A percentile compares a stretch with the other conserved stretches of the same genome.
Evolutionary conservation across 202 grass and related monocot genomes (phyloP).

Genomic region (Zizania palustris): DNA sequence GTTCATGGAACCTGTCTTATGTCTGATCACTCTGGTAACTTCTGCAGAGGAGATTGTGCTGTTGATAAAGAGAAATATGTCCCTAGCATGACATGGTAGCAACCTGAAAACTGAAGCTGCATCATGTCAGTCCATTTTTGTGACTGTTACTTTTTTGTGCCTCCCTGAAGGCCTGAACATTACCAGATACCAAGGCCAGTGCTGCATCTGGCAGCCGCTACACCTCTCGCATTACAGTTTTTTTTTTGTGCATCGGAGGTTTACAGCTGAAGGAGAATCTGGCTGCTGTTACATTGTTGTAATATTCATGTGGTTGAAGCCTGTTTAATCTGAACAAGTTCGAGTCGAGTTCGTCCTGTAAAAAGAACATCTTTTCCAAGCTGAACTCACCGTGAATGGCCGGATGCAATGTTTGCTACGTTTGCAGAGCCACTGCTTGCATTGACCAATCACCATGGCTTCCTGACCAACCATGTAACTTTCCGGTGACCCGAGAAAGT

Average conservation of each 20-base stretch:
- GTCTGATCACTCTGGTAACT: background rate
- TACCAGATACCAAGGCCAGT: background rate
- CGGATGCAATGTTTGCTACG: background rate
- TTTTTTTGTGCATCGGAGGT: background rate
- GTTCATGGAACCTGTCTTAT: background rate
- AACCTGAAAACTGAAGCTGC: background rate
- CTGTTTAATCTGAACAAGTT: background rate
- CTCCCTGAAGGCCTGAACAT: background rate
- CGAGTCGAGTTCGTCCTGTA: background rate
- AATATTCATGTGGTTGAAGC: background rate
- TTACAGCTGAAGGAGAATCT: background rate
- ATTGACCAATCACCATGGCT: background rate
- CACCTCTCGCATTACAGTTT: background rate
- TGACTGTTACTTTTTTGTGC: background rate
- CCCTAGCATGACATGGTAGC: no score
- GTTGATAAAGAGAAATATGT: no score
- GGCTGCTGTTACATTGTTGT: background rate
- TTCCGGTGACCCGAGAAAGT: background rate
- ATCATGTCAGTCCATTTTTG: background rate
- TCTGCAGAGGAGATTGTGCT: constrained; percentile 44
- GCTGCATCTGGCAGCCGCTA: constrained; percentile 5
- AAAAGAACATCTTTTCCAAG: background rate
- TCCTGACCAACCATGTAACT: constrained; percentile 7
- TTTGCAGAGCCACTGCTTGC: background rate
- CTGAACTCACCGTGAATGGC: background rate